These are phyloP conservation scores for Ilex paraguariensis DNA, from an alignment of 305 asterid genomes.

Conservation along the genomic window DNA sequence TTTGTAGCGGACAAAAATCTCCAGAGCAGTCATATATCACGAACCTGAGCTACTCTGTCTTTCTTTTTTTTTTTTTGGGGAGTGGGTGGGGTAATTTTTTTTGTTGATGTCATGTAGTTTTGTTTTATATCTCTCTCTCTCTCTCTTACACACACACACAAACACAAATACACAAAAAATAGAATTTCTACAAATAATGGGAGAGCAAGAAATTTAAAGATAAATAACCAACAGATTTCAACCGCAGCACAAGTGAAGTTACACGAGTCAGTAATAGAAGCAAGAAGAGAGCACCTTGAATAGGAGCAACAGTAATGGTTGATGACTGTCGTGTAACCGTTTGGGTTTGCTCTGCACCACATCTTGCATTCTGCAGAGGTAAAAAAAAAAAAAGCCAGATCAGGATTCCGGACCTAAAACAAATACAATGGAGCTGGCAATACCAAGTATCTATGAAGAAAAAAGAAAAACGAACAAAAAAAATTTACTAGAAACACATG, in stretches of 20 bases:
- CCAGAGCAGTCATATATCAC: not conserved
- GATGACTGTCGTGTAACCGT: conserved; percentile 73
- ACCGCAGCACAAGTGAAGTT: not conserved
- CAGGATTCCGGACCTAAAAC: not conserved
- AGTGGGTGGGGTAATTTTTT: too few species aligned
- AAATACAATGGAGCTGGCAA: not conserved
- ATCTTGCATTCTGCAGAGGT: conserved; percentile 54
- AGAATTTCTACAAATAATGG: not conserved
- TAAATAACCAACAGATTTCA: not conserved
- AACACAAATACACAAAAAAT: too few species aligned
- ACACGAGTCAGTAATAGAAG: not conserved
- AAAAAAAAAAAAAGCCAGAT: not conserved
- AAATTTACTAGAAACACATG: too few species aligned
- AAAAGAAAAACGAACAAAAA: too few species aligned
- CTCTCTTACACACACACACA: not conserved
- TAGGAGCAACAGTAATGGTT: conserved; percentile 76
- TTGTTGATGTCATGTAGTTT: too few species aligned
- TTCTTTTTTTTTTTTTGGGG: too few species aligned
- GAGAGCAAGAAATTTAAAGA: too few species aligned
- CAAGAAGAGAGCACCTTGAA: conserved; percentile 41
- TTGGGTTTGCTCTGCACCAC: conserved; percentile 70
- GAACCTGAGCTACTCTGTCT: not conserved
- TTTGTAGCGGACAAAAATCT: not conserved
- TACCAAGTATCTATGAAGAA: conserved; percentile 1
- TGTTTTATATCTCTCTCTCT: not conserved